phyloP scores from a whole-genome alignment of 2,329 filamentous ascomycete species.

The Xylariaceae sp. region DNA sequence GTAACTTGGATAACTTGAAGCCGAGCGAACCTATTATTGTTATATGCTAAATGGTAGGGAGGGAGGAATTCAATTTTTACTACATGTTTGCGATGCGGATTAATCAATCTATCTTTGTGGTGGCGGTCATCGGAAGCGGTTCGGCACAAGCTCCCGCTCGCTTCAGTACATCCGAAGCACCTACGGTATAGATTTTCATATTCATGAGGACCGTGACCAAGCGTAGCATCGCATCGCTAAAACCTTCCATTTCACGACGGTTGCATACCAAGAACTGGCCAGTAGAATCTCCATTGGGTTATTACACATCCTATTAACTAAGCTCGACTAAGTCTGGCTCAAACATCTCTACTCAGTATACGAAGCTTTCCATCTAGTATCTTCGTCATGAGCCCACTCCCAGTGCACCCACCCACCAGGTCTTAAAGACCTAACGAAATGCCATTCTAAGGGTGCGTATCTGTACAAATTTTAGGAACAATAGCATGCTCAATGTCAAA shows the following conservation, averaged over 20 bases:
- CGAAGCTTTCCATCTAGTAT: not conserved
- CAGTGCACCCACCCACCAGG: not conserved
- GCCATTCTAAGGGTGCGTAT: not conserved
- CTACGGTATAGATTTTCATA: no score
- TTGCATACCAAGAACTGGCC: not conserved
- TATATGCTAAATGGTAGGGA: no score
- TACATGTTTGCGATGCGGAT: no score
- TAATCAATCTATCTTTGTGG: no score
- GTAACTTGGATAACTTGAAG: no score
- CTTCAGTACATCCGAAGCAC: no score
- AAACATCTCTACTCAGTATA: not conserved
- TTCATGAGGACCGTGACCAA: not conserved
- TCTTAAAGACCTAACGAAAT: not conserved
- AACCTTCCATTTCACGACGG: not conserved
- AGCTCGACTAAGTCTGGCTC: not conserved
- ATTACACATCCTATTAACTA: slow-evolving; percentile 5
- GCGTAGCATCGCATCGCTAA: not conserved
- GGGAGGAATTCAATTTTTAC: no score
- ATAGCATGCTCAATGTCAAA: slow-evolving; percentile 1
- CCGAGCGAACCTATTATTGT: no score
- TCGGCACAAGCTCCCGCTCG: no score
- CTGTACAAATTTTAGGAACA: slow-evolving; percentile 5
- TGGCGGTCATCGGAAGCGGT: not conserved
- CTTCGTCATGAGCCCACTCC: not conserved
- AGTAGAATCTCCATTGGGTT: not conserved